Conservation (phyloP, 306 rosid species). For the Dryas drummondii region DNA sequence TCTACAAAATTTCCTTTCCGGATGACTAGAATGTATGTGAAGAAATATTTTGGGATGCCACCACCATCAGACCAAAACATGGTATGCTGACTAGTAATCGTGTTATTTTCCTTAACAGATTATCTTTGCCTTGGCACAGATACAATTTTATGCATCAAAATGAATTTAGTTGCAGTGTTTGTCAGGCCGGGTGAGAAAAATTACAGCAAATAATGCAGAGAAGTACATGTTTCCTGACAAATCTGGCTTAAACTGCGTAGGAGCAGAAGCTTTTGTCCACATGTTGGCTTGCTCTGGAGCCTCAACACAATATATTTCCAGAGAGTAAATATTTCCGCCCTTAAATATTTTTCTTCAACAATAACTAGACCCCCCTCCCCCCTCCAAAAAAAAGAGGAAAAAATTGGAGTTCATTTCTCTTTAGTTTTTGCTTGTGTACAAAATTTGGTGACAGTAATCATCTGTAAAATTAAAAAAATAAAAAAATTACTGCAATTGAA, state of each 20-base stretch:
- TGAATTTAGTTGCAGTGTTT: conserved; percentile 44
- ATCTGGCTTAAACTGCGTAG: conserved; percentile 46
- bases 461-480: not conserved
- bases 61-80: conserved; percentile 37
- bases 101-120: conserved; percentile 27
- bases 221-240: conserved; percentile 50
- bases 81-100: conserved; percentile 39
- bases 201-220: conserved; percentile 59
- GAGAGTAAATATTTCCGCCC: conserved; percentile 55
- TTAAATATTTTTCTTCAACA: conserved; percentile 25
- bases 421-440: conserved; percentile 10
- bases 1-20: conserved; percentile 64
- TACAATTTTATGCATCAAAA: conserved; percentile 29
- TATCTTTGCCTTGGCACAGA: conserved; percentile 31
- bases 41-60: conserved; percentile 55
- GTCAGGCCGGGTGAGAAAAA: conserved; percentile 42
- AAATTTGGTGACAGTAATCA: conserved; percentile 9
- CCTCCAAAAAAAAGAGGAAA: not conserved
- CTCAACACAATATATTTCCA: conserved; percentile 58
- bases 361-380: not conserved
- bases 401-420: conserved; percentile 2
- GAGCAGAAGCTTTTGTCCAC: conserved; percentile 64
- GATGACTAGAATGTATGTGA: conserved; percentile 51
- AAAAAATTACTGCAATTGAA: not conserved
- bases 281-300: conserved; percentile 66